phyloP scores from a whole-genome alignment of 306 rosid genomes.

The Sophora flavescens region DNA sequence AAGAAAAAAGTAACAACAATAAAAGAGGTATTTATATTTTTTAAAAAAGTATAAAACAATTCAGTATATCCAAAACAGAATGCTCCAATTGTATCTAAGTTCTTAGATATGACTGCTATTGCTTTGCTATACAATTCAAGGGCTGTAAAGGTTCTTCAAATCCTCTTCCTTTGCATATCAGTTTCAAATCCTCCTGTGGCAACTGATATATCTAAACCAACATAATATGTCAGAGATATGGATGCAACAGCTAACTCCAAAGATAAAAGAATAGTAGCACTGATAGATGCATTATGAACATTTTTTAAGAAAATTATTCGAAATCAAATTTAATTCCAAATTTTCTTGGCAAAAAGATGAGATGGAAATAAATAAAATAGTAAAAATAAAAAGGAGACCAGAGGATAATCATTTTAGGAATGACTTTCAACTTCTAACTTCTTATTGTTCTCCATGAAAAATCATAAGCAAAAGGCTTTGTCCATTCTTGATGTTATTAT shows the following conservation, averaged over 20 bases:
- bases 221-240: conserved; percentile 24
- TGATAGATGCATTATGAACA: background rate
- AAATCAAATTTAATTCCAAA: conserved; percentile 17
- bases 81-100: conserved; percentile 43
- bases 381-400: too few relatives aligned
- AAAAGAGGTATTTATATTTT: conserved; percentile 33
- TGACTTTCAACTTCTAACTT: too few relatives aligned
- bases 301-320: background rate
- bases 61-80: conserved; percentile 42
- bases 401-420: too few relatives aligned
- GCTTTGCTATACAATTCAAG: conserved; percentile 63
- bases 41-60: conserved; percentile 43
- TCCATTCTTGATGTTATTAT: too few relatives aligned
- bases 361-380: too few relatives aligned
- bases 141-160: conserved; percentile 87
- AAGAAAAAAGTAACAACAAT: background rate
- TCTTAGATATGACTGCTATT: conserved; percentile 18
- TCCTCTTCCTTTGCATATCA: conserved; percentile 95
- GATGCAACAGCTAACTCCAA: conserved; percentile 8
- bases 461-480: too few relatives aligned
- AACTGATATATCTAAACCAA: conserved; percentile 81
- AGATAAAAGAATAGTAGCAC: background rate
- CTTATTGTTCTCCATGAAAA: too few relatives aligned
- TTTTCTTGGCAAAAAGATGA: too few relatives aligned
- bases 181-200: conserved; percentile 93